Base-by-base conservation (phyloP, 1,284 basidiomycete genomes). In the Coriolopsis trogii region DNA sequence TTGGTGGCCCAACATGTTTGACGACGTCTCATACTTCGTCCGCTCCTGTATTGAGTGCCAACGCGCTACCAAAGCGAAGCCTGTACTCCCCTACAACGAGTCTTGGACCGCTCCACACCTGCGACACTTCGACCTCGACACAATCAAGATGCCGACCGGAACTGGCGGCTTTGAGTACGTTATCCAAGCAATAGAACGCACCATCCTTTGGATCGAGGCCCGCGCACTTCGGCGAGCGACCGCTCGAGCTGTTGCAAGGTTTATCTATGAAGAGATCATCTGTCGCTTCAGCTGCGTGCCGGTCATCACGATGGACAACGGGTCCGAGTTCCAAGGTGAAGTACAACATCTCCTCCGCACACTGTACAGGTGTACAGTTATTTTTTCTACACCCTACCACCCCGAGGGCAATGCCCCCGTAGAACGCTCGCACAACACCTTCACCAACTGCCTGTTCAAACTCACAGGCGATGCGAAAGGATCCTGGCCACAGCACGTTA, bases 31-130 rank as follows among this genome's bases (percentile, higher is more conserved):
- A 0, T 69, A 60, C 31, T 72, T 71, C 34, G 56, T 71, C 0
- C 46, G 65, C 0, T 70, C 68, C 0, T 70, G 72, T 58, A 62
- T 66, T n/a, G 55, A 61, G 13, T 73, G 72, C 21, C 71, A 73
- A 18, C 24, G 47, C 40, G 34, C 16, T 44, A 30, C 9, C 8
- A 47, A 13, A 12, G 44, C 4, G 23, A 20, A n/a, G 52, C 46
- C 39, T 39, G 64, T 29, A 45, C 68, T 20, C 64, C 50, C 64
- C 59, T 7, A 57, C 15, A n/a, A 12, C n/a, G 8, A 15, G 3
- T 26, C 25, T 1, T 16, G 15, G 15, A 24, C 15, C 3, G 20
- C 39, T 0, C 15, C 13, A 15, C 13, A n/a, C 0, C 25, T 41
- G 7, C 23, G 39, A 3, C 39, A 23, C 12, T 41, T 41, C 15